Base-by-base conservation (phyloP, 768 basidiomycete genomes). In the Leccinum ochraceum region DNA sequence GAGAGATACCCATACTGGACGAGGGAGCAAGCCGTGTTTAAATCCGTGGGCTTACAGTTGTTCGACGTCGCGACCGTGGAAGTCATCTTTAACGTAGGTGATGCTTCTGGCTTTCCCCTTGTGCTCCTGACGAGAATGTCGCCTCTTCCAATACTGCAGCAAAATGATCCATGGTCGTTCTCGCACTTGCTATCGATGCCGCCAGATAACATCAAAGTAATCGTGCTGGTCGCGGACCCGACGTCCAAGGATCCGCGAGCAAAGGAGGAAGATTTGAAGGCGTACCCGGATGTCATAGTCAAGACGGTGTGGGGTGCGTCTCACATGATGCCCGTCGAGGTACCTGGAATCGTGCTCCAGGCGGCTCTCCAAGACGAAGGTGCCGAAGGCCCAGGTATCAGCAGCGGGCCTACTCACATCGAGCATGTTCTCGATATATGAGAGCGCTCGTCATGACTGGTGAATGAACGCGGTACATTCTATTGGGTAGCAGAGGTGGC, bases 151-250 rank as follows among this genome's bases (percentile, higher is more conserved):
- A 37, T 37, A 37, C 9, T 42, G 8, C 20, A 71, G 69, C 63
- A 71, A 65, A 70, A 67, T 49, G 1, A 13, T 0, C 65, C 65
- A 16, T 69, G 70, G 69, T 67, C 67, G 24, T 66, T 69, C 26
- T 34, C 54, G 6, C 60, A 59, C 48, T 54, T 22, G 1, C 28
- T 68, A 1, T 42, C 11, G 32, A 16, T 20, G 6, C 36, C 10
- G 1, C 67, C 64, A 9, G 56, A 61, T 13, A 62, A 64, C 20
- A 53, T 66, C 49, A 51, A 28, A 3, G 44, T 69, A 26, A 57
- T 52, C 1, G 56, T 63, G 4, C 60, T 69, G 1, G 56, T 28
- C 9, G 68, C 62, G 0, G 65, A 69, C 28, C 65, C 68, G 36
- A 14, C 36, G 1, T 36, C 46, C 32, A 60, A 46, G 4, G 28